phyloP scores from a whole-genome alignment of 345 rosid species.

The Arabidopsis thaliana region DNA sequence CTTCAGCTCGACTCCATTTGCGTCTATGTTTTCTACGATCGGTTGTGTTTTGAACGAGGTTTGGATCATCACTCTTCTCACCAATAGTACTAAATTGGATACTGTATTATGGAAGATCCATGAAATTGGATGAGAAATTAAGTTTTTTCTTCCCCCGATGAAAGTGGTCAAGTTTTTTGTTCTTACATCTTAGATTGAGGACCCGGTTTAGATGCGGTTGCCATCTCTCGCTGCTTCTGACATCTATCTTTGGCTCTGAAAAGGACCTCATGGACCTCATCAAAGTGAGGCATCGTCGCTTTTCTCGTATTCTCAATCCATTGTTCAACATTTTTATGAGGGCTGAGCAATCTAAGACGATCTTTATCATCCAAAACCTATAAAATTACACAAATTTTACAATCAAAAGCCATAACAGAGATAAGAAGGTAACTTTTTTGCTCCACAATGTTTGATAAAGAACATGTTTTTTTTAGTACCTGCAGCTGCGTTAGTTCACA shows the following conservation, averaged over 20 bases:
- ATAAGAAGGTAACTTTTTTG: background rate
- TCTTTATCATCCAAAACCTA: constrained; percentile 77
- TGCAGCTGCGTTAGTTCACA: constrained; percentile 84
- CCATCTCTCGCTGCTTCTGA: constrained; percentile 46
- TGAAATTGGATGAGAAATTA: no score
- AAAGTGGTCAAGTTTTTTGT: background rate
- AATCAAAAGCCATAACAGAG: constrained; percentile 2
- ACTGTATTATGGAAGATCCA: no score
- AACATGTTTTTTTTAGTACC: constrained; percentile 43
- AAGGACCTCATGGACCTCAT: constrained; percentile 66
- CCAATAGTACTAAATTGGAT: no score
- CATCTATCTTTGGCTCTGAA: constrained; percentile 51
- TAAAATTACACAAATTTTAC: background rate
- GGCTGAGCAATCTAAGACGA: constrained; percentile 57
- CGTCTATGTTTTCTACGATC: no score
- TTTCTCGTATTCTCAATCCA: constrained; percentile 78
- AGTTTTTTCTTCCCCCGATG: no score
- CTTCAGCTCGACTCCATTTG: no score
- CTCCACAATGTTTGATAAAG: background rate
- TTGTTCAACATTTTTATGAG: constrained; percentile 67
- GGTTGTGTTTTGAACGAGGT: no score
- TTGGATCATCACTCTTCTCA: no score
- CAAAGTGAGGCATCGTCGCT: constrained; percentile 76
- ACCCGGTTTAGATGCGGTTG: constrained; percentile 39
- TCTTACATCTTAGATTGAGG: constrained; percentile 55